Evolutionary conservation across 2,329 filamentous ascomycete species (phyloP), one percentile per base, ranked within the genome.

Genomic region (Cordyceps militaris): DNA sequence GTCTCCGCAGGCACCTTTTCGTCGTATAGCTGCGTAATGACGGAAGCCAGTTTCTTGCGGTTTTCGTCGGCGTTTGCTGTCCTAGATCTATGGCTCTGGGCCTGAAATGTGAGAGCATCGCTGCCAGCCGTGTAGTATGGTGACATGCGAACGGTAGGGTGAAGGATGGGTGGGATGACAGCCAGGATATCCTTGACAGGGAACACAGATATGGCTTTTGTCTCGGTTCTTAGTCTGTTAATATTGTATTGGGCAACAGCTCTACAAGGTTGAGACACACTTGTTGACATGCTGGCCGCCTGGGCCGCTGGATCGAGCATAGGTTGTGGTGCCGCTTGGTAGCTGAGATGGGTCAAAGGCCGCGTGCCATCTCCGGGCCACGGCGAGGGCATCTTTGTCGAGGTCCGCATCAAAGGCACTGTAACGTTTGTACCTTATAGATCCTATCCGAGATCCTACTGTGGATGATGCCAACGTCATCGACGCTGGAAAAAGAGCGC

Each of bases 251-350:
- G 4, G 8, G 7, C 2, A 26, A 26, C 13, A 14, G n/a, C 23
- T 38, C 23, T 23, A 8, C 16, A 40, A 51, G 10, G 4, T 19
- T 11, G 14, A 28, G n/a, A 54, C 54, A 55, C 64, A 84, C 82
- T 84, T 85, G 65, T 85, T 85, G 32, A 84, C 81, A 64, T 85
- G 80, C 63, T 85, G 82, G 2, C 82, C 82, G 13, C 82, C 82
- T 2, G 82, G 81, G 0, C 82, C 82, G 62, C 80, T 83, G 3
- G 82, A 84, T n/a, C 82, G 74, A 2, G 82, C 76, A 66, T 76
- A 84, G 11, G 71, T 76, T 5, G 79, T 84, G 46, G 68, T 76
- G 9, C 80, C 82, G 56, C 69, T 74, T 14, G 82, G 82, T 2
- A 85, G 65, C 23, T 65, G 70, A 40, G 66, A 69, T 32, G 70